Evolutionary conservation across 495 filamentous ascomycete genomes (phyloP).

Genomic region (Venustampulla echinocandica): DNA sequence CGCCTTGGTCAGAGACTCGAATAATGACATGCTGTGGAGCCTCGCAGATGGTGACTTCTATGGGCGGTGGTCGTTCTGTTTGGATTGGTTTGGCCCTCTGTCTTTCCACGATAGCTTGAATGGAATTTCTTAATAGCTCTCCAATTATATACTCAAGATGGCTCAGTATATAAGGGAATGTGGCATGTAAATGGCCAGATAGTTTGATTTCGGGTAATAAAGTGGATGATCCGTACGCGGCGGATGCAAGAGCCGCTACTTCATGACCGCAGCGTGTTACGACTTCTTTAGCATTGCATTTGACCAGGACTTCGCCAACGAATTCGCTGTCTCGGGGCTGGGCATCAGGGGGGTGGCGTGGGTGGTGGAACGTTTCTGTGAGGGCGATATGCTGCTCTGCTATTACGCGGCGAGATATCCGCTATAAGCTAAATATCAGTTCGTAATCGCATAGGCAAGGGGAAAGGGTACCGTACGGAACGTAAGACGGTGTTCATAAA

Average conservation of each 20-base stretch:
- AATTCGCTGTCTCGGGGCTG: conserved; percentile 63
- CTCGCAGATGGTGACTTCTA: conserved; percentile 92
- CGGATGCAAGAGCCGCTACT: conserved; percentile 56
- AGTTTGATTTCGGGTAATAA: conserved; percentile 76
- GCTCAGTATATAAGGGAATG: conserved; percentile 91
- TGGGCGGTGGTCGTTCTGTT: conserved; percentile 53
- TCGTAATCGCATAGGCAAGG: too few species aligned
- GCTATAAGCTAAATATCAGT: too few species aligned
- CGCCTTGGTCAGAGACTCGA: conserved; percentile 89
- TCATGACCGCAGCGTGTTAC: conserved; percentile 72
- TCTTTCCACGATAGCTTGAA: conserved; percentile 82
- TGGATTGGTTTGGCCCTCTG: conserved; percentile 30
- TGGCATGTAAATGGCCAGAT: conserved; percentile 77
- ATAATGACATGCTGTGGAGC: conserved; percentile 93
- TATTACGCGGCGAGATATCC: conserved; percentile 92
- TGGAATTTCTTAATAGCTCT: conserved; percentile 88
- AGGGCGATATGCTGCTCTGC: conserved; percentile 94
- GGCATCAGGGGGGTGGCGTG: conserved; percentile 82
- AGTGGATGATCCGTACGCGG: conserved; percentile 59
- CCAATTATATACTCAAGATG: conserved; percentile 97
- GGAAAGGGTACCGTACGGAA: conserved; percentile 51
- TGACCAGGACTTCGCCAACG: conserved; percentile 91
- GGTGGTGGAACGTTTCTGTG: conserved; percentile 91
- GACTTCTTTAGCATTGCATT: conserved; percentile 86
- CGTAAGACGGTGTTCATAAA: conserved; percentile 93